Base-by-base conservation (phyloP, 148 eudicot species). In the Rhododendron griersonianum region DNA sequence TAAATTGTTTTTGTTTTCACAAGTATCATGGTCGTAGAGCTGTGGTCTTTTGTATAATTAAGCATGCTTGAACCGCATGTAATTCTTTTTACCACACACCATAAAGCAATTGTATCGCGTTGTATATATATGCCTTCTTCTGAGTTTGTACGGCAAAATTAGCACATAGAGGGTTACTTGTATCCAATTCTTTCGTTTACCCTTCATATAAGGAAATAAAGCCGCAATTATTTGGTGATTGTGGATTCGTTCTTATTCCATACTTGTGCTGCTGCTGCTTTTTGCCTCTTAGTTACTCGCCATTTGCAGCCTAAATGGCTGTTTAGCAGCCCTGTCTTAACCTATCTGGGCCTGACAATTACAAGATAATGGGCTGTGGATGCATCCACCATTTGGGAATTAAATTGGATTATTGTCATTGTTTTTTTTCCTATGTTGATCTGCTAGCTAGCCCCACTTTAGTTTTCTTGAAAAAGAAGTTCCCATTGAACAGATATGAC, bases 111-210 rank as follows among this genome's bases (percentile, higher is more conserved):
- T 47, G n/a, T 30, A 8, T 47, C 15, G 3, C 39, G 16, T 28
- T n/a, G 47, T 83, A 33, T 10, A 18, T 16, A 11, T 6, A 41
- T 41, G 45, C 11, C 13, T 8, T 39, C 30, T 23, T 30, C 51
- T 71, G 51, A 69, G 19, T 84, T 50, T 47, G 85, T 84, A 47
- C 37, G 50, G 80, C 19, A 84, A 84, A 74, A 10, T 50, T 59
- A 47, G 85, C 59, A 13, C 15, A 41, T 21, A n/a, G 1, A 37
- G 47, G 51, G 28, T 45, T 37, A 25, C 39, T 11, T 25, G 21
- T 80, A 78, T 45, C 30, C 33, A 47, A 41, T 80, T 80, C 9
- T n/a, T 51, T 80, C 18, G 41, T 3, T n/a, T 25, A 13, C 55
- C 11, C 0, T 80, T 78, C 7, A 14, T 7, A 28, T 6, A 48